Evolutionary conservation across 2,329 filamentous ascomycete species (phyloP).

Genomic region (Bipolaris victoriae): DNA sequence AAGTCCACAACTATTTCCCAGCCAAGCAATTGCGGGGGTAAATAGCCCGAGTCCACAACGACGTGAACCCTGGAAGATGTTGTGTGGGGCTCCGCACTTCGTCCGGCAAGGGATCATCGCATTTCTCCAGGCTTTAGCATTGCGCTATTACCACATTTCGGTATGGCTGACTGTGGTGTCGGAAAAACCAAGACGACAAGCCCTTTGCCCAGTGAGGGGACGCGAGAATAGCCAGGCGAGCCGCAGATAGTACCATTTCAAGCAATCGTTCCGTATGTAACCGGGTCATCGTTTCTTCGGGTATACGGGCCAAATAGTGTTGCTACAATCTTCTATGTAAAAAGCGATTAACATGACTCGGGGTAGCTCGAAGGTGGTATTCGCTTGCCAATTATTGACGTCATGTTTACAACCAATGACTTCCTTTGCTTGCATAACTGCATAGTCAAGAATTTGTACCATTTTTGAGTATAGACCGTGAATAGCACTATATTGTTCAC

Average conservation of each 20-base stretch:
- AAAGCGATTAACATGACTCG: not conserved
- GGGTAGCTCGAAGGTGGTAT: not conserved
- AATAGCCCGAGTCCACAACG: constrained; percentile 35
- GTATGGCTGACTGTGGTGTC: constrained; percentile 4
- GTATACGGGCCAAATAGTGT: constrained; percentile 1
- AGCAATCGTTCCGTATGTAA: not conserved
- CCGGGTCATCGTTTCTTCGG: not conserved
- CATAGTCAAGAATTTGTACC: not conserved
- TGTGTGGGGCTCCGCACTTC: constrained; percentile 34
- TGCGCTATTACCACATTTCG: constrained; percentile 17
- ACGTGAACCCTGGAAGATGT: constrained; percentile 17
- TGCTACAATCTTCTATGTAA: not conserved
- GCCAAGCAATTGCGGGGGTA: constrained; percentile 36
- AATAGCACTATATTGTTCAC: no score
- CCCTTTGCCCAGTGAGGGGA: constrained; percentile 8
- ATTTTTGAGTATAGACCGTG: not conserved
- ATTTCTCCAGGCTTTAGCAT: constrained; percentile 30
- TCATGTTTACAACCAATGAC: not conserved
- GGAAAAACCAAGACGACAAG: constrained; percentile 26
- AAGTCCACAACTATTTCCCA: constrained; percentile 15
- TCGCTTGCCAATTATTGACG: not conserved
- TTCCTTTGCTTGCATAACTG: not conserved
- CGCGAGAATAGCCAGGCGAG: not conserved
- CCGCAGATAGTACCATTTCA: not conserved
- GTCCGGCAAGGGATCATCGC: constrained; percentile 20